A percentile compares a stretch with the other conserved stretches of the same genome.
Evolutionary conservation across 352 stramenopile species (phyloP).

Genomic region (Phytophthora fragariae): DNA sequence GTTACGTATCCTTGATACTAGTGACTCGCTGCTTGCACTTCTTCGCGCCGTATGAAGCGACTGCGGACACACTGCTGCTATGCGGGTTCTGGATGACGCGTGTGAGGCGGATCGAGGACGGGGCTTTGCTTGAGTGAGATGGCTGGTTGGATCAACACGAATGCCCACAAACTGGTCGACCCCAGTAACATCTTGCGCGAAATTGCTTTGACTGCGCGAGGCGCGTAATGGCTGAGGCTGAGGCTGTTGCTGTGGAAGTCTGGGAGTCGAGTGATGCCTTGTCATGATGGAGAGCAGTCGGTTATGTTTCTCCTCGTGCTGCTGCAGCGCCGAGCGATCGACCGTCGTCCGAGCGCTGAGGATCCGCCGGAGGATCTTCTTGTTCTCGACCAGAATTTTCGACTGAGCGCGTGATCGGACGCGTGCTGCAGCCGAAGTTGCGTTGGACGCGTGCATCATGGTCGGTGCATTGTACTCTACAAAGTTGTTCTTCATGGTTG

Average conservation of each 20-base stretch:
- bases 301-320: constrained; percentile 51
- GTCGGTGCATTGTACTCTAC: constrained; percentile 51
- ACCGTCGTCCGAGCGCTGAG: constrained; percentile 54
- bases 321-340: constrained; percentile 42
- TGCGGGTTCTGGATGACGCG: constrained; percentile 6
- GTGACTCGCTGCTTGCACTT: constrained; percentile 30
- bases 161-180: constrained; percentile 4
- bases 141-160: constrained; percentile 16
- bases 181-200: neutral
- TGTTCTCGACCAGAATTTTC: constrained; percentile 63
- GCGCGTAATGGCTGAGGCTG: constrained; percentile 12
- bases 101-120: constrained; percentile 31
- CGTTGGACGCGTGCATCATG: constrained; percentile 39
- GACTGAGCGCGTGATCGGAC: constrained; percentile 42
- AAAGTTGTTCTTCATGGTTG: constrained; percentile 63
- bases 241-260: constrained; percentile 17
- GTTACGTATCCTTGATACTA: constrained; percentile 39
- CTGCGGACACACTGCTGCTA: neutral
- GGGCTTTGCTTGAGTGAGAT: constrained; percentile 16
- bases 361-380: constrained; percentile 56
- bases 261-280: constrained; percentile 34
- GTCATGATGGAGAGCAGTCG: constrained; percentile 57
- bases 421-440: constrained; percentile 33
- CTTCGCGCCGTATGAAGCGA: constrained; percentile 20
- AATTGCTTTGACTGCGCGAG: constrained; percentile 25